Percentiles rank a stretch among this genome's conserved stretches.
Conservation (phyloP, 345 rosid species). For the Citrus sp. region DNA sequence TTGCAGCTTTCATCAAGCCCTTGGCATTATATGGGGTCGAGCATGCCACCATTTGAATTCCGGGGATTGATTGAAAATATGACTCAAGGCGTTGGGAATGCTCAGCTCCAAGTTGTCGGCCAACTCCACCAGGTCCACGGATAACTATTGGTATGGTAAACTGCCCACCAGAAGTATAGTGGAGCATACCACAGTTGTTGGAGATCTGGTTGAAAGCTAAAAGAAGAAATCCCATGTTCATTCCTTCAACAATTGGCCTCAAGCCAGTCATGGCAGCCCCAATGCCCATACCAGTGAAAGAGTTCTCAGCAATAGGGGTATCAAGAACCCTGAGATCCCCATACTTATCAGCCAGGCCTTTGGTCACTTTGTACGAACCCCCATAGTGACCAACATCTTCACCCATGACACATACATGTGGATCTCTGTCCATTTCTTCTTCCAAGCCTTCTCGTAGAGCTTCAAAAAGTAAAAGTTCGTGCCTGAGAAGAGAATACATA, state of each 20-base stretch:
- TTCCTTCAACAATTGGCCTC: slow-evolving; percentile 86
- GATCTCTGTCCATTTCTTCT: slow-evolving; percentile 99
- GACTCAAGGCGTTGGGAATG: slow-evolving; percentile 96
- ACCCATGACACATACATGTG: slow-evolving; percentile 81
- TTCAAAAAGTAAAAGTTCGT: slow-evolving; percentile 86
- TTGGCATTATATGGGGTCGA: slow-evolving; percentile 98
- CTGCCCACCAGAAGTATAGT: slow-evolving; percentile 98
- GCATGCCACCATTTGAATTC: slow-evolving; percentile 99
- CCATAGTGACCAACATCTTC: slow-evolving; percentile 99
- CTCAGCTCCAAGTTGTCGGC: slow-evolving; percentile 95
- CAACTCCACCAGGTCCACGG: slow-evolving; percentile 99
- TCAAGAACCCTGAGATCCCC: slow-evolving; percentile 97
- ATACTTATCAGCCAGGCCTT: slow-evolving; percentile 62
- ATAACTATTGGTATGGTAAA: slow-evolving; percentile 83
- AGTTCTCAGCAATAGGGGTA: slow-evolving; percentile 93
- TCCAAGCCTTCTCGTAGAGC: slow-evolving; percentile 89
- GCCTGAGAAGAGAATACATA: slow-evolving; percentile 40
- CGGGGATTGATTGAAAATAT: slow-evolving; percentile 96
- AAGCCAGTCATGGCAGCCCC: slow-evolving; percentile 97
- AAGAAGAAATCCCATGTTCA: slow-evolving; percentile 99
- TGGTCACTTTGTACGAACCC: slow-evolving; percentile 94
- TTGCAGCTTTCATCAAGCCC: slow-evolving; percentile 98
- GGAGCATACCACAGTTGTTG: slow-evolving; percentile 98
- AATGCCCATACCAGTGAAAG: slow-evolving; percentile 96
- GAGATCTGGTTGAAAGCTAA: slow-evolving; percentile 98